A percentile compares a stretch with the other conserved stretches of the same genome.
These are phyloP conservation scores for Termitomyces sp. DNA, from an alignment of 768 basidiomycete genomes.

Conservation along the genomic window DNA sequence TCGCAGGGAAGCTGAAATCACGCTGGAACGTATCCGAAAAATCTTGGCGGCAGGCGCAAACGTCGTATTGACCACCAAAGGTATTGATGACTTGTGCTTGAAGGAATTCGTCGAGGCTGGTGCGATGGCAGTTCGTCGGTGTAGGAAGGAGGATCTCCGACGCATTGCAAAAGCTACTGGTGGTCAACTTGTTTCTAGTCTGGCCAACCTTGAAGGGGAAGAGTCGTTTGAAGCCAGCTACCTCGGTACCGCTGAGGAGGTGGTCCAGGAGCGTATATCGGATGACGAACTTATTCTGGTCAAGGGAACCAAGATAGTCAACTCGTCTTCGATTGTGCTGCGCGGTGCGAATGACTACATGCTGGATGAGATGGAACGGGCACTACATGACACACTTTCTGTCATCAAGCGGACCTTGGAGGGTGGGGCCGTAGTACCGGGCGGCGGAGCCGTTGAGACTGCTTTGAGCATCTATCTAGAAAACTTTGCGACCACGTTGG, in stretches of 20 bases:
- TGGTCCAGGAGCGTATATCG: conserved; percentile 94
- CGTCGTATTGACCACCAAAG: conserved; percentile 95
- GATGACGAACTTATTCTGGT: conserved; percentile 97
- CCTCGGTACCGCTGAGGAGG: conserved; percentile 93
- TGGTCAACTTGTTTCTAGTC: conserved; percentile 85
- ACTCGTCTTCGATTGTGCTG: conserved; percentile 86
- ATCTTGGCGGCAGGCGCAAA: conserved; percentile 95
- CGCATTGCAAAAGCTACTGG: conserved; percentile 98
- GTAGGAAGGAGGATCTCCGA: conserved; percentile 95
- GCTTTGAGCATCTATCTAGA: conserved; percentile 97
- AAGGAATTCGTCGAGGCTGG: conserved; percentile 99
- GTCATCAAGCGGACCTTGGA: conserved; percentile 97
- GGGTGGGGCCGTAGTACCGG: conserved; percentile 93
- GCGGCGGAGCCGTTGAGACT: conserved; percentile 96
- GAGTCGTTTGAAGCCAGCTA: conserved; percentile 93
- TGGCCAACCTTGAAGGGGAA: conserved; percentile 96
- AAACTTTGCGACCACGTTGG: conserved; percentile 97
- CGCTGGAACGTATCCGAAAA: conserved; percentile 92
- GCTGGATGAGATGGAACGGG: conserved; percentile 99
- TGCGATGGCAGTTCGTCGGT: conserved; percentile 96
- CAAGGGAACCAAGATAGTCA: conserved; percentile 97
- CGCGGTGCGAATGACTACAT: conserved; percentile 99
- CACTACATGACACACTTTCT: conserved; percentile 90
- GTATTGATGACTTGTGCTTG: conserved; percentile 95
- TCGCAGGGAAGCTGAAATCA: conserved; percentile 89